Percentiles rank a stretch among this genome's conserved stretches.
Conservation (phyloP, 805 yeast genomes). For the Starmera quercuum region DNA sequence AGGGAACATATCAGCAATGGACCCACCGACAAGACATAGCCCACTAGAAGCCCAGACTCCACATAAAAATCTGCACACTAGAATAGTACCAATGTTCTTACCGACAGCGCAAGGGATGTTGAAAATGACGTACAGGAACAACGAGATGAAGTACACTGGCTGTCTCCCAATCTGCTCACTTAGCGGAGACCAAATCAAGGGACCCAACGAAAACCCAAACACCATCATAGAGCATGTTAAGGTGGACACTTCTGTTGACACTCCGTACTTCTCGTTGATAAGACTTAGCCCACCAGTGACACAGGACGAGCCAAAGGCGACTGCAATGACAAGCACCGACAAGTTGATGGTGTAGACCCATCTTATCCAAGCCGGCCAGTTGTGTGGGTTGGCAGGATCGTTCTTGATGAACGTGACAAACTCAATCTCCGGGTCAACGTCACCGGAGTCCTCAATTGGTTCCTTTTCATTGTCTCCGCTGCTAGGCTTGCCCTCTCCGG, state of each 20-base stretch:
- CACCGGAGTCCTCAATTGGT: slow-evolving; percentile 18
- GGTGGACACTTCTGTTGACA: slow-evolving; percentile 70
- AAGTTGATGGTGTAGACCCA: slow-evolving; percentile 65
- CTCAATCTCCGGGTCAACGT: slow-evolving; percentile 60
- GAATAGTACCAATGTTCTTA: slow-evolving; percentile 71
- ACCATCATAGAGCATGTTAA: slow-evolving; percentile 84
- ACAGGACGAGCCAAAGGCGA: slow-evolving; percentile 90
- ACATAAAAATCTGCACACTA: slow-evolving; percentile 78
- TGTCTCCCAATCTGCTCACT: slow-evolving; percentile 82
- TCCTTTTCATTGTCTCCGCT: too few relatives aligned
- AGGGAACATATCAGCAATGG: slow-evolving; percentile 85
- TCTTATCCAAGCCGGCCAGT: slow-evolving; percentile 55
- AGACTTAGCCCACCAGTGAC: slow-evolving; percentile 79
- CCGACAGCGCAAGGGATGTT: slow-evolving; percentile 85
- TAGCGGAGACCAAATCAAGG: slow-evolving; percentile 83
- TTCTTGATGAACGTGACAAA: slow-evolving; percentile 74
- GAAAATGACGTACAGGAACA: slow-evolving; percentile 67
- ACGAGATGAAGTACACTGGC: slow-evolving; percentile 72
- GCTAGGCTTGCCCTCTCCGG: slow-evolving; percentile 16
- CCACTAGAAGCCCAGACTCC: slow-evolving; percentile 86
- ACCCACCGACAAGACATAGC: slow-evolving; percentile 81
- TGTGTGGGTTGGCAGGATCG: slow-evolving; percentile 88
- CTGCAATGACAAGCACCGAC: slow-evolving; percentile 72
- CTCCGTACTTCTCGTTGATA: slow-evolving; percentile 58
- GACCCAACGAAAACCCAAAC: slow-evolving; percentile 81